A percentile compares a stretch with the other conserved stretches of the same genome.
phyloP scores from a whole-genome alignment of 2,329 filamentous ascomycete genomes.

The Fusarium xyrophilum region DNA sequence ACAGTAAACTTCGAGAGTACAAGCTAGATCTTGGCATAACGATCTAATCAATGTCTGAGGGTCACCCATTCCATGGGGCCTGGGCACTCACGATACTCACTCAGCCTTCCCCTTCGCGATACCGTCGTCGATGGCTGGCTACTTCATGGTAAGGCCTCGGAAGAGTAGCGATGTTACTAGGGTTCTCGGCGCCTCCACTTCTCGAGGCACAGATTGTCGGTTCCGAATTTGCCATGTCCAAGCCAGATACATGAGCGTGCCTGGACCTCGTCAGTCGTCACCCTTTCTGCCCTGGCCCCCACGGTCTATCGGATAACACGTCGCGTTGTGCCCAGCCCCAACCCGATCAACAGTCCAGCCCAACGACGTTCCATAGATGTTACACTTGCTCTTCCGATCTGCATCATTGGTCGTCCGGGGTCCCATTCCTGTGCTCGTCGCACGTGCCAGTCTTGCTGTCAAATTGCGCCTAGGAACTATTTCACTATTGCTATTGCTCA shows the following conservation, averaged over 20 bases:
- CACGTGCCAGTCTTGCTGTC: background rate
- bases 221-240: no score
- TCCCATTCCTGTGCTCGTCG: rapidly evolving
- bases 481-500: background rate
- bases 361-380: background rate
- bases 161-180: background rate
- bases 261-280: rapidly evolving
- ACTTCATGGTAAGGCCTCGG: rapidly evolving
- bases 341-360: background rate
- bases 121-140: background rate
- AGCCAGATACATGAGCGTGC: no score
- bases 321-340: background rate
- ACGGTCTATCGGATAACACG: background rate
- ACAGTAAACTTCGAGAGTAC: no score
- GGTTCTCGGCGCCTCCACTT: no score
- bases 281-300: rapidly evolving
- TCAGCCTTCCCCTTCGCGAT: no score
- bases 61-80: background rate
- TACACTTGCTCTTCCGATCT: background rate
- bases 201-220: no score
- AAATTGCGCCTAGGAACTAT: background rate
- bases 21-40: rapidly evolving
- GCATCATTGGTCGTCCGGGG: background rate
- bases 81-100: no score
- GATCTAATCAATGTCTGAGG: rapidly evolving